Evolutionary conservation across 441 rosid species (phyloP).

Genomic region (Aquilaria agallochum): DNA sequence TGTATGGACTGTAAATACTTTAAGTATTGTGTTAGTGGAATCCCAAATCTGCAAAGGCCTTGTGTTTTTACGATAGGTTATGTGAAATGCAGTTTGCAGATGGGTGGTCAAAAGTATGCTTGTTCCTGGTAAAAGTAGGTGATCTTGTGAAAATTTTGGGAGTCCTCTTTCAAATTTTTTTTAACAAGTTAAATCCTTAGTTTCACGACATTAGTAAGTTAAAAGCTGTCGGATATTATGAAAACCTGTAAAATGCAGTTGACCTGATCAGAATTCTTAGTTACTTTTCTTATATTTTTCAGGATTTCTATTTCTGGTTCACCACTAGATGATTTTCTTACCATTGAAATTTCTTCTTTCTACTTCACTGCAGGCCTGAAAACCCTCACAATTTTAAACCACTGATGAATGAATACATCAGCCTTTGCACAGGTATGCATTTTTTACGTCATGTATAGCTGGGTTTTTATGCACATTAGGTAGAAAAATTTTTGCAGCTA

Average conservation of each 20-base stretch:
- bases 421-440: slow-evolving; percentile 61
- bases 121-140: too few species aligned
- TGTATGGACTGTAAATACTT: neutral
- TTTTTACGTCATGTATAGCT: neutral
- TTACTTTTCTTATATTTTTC: slow-evolving; percentile 6
- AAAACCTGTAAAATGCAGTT: too few species aligned
- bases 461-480: neutral
- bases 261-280: neutral
- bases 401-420: slow-evolving; percentile 62
- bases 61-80: neutral
- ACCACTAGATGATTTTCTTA: neutral
- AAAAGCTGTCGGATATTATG: too few species aligned
- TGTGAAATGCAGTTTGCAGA: too few species aligned
- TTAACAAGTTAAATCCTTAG: too few species aligned
- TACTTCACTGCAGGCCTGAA: slow-evolving; percentile 49
- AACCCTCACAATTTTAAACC: slow-evolving; percentile 47
- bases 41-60: neutral
- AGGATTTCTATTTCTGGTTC: neutral
- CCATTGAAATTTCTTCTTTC: neutral
- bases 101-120: neutral
- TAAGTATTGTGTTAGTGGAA: neutral
- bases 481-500: slow-evolving; percentile 1
- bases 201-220: too few species aligned
- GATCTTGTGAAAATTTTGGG: too few species aligned
- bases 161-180: too few species aligned